Evolutionary conservation across 805 yeast species (phyloP), one percentile per base, ranked within the genome.

Genomic region (Schizosaccharomyces osmophilus): DNA sequence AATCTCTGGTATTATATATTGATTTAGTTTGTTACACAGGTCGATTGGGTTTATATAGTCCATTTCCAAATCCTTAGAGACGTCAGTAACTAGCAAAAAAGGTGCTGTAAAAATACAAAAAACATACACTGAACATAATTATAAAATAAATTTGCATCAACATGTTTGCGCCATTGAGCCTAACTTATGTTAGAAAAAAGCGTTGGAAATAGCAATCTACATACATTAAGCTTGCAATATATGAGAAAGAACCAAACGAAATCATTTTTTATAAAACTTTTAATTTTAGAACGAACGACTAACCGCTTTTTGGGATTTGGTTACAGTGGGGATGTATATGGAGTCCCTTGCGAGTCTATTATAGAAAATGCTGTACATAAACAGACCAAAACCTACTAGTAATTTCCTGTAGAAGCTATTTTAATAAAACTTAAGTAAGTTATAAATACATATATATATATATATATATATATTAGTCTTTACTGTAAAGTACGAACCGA

Each of bases 21-120:
- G 82, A 78, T 93, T 93, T 71, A 93, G 80, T 69, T 86, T 84
- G 75, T 87, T 87, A 75, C 98, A 93, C 68, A 93, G 78, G 74
- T 90, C 97, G 71, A 90, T 87, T 62, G 97, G 97, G 73, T 90
- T 93, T 75, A 90, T 89, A 77, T 90, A 93, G 73, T 93, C 98
- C 69, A 89, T 83, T 73, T 32, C 51, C 13, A 48, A 45, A 36
- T 59, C 62, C 59, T 51, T 22, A 29, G 13, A 51, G 15, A 51
- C 13, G 13, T 22, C 9, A 51, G 39, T 29, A 19, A 24, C 6
- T 29, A 4, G 9, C 36, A 11, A 4, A 51, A 51, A 17, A 3
- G 24, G 6, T 1, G 9, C 6, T 24, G 11, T 3, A 19, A 39
- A 15, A 13, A 5, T 5, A 17, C 8, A 54, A 11, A 11, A 29